phyloP scores from a whole-genome alignment of 1,284 basidiomycete genomes.

The Fistulinella staudtii region DNA sequence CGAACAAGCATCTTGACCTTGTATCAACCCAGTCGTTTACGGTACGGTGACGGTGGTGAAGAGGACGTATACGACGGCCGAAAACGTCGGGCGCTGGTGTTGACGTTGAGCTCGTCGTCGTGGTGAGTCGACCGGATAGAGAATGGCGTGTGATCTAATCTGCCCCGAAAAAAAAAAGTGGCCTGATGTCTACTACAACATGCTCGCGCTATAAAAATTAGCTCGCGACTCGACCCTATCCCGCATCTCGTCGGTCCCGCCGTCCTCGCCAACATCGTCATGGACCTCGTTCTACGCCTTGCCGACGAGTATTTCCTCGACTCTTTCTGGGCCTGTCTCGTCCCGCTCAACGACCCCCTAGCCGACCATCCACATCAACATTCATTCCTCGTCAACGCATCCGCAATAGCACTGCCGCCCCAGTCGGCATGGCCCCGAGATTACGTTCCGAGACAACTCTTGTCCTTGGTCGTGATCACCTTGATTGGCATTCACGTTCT shows the following conservation, averaged over 20 bases:
- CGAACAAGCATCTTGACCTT: no score
- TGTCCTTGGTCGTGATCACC: conserved; percentile 76
- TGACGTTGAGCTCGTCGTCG: background rate
- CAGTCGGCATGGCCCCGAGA: conserved; percentile 77
- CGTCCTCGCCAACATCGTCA: conserved; percentile 32
- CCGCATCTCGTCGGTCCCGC: background rate
- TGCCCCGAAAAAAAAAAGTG: conserved; percentile 17
- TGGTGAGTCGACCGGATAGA: background rate
- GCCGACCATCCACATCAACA: conserved; percentile 24
- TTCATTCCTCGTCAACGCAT: conserved; percentile 29
- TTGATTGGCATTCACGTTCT: conserved; percentile 76
- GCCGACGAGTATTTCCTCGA: conserved; percentile 79
- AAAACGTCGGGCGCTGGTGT: background rate
- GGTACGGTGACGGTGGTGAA: no score
- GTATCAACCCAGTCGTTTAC: no score
- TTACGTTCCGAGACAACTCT: conserved; percentile 71
- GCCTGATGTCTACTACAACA: conserved; percentile 22
- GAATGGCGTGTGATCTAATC: conserved; percentile 18
- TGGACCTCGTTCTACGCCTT: conserved; percentile 79
- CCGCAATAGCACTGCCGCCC: conserved; percentile 17
- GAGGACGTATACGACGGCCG: background rate
- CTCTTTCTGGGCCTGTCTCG: conserved; percentile 67
- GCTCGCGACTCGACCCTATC: background rate
- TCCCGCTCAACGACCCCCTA: conserved; percentile 51
- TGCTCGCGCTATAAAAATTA: conserved; percentile 23